Percentiles rank a stretch among this genome's conserved stretches.
Evolutionary conservation across 257 asterid species (phyloP).

Genomic region (Salvia splendens): DNA sequence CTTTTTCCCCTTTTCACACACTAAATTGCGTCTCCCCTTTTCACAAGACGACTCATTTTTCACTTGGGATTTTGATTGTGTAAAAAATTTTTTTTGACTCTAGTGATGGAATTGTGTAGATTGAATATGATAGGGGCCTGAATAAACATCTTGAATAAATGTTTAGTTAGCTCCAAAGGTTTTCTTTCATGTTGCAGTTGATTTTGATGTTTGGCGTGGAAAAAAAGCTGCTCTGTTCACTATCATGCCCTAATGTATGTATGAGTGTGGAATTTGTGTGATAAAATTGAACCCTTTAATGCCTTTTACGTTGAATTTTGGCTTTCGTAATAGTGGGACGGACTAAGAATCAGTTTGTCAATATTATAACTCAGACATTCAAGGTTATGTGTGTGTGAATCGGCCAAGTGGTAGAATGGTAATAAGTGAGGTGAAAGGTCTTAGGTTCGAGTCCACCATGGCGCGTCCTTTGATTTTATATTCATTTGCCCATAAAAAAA

Average conservation of each 20-base stretch:
- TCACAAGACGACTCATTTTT: background rate
- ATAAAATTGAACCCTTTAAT: too few species aligned
- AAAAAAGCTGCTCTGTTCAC: constrained; percentile 1
- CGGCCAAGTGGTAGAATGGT: too few species aligned
- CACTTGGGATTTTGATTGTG: too few species aligned
- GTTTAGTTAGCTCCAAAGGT: background rate
- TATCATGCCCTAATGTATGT: background rate
- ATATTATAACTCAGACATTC: too few species aligned
- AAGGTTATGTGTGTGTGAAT: too few species aligned
- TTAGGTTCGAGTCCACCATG: too few species aligned
- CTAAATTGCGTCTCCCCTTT: constrained; percentile 4
- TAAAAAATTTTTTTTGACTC: too few species aligned
- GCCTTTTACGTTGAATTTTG: background rate
- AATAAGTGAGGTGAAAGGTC: too few species aligned
- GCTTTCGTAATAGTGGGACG: background rate
- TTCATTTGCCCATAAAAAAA: too few species aligned
- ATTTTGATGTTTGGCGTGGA: background rate
- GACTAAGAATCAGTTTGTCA: background rate
- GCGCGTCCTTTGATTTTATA: too few species aligned
- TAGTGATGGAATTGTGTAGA: background rate
- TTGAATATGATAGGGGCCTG: background rate
- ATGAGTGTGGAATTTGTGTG: background rate
- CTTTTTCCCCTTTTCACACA: background rate
- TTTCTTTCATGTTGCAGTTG: constrained; percentile 4
- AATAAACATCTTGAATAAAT: background rate